Conservation (phyloP, 2,329 filamentous ascomycete genomes). For the Gyromitra esculenta region DNA sequence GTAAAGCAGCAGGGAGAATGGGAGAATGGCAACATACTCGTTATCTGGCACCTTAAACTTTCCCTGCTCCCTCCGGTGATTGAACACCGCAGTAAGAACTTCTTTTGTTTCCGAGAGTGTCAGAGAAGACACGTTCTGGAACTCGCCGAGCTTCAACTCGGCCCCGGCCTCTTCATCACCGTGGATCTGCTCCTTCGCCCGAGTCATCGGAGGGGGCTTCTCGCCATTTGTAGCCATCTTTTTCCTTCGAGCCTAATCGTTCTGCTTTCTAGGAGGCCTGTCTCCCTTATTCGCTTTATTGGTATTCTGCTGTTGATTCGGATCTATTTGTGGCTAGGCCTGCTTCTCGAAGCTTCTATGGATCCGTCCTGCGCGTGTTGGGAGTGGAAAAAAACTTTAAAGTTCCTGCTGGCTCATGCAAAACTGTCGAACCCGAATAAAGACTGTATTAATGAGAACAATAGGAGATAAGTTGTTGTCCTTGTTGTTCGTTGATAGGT, state of each 20-base stretch:
- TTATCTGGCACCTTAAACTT: constrained; percentile 82
- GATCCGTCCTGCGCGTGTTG: constrained; percentile 15
- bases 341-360: constrained; percentile 40
- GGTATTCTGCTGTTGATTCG: neutral
- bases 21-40: constrained; percentile 69
- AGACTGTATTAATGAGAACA: constrained; percentile 29
- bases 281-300: constrained; percentile 3
- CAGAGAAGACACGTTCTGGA: constrained; percentile 88
- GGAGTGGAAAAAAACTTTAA: constrained; percentile 3
- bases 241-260: constrained; percentile 3
- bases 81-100: constrained; percentile 87
- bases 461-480: neutral
- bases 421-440: neutral
- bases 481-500: neutral
- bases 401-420: constrained; percentile 4
- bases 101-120: constrained; percentile 91
- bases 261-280: constrained; percentile 1
- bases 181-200: constrained; percentile 73
- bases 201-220: constrained; percentile 65
- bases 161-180: constrained; percentile 88
- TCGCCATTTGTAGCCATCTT: constrained; percentile 45
- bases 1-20: neutral
- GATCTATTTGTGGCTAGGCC: constrained; percentile 8
- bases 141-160: constrained; percentile 88
- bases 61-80: constrained; percentile 79